Evolutionary conservation across 805 yeast genomes (phyloP).

Genomic region (Ogataea trehalophila): DNA sequence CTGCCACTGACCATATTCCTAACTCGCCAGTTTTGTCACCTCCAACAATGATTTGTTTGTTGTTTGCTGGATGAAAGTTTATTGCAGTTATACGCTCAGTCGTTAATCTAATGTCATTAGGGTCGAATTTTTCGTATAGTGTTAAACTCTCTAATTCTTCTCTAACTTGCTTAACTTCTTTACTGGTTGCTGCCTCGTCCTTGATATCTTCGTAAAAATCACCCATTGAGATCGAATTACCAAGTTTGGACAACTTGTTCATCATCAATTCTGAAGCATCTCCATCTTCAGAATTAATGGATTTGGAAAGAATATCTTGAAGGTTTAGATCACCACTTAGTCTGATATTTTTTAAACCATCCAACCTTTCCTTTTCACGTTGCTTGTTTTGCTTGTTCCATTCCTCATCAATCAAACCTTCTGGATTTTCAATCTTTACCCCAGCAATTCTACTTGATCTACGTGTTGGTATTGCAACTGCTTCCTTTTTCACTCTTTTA

Average conservation of each 20-base stretch:
- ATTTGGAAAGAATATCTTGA: slow-evolving; percentile 43
- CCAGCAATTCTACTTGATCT: slow-evolving; percentile 81
- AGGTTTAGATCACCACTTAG: slow-evolving; percentile 63
- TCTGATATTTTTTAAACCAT: slow-evolving; percentile 52
- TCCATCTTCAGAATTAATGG: slow-evolving; percentile 25
- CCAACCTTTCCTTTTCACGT: slow-evolving; percentile 23
- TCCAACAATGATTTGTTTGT: slow-evolving; percentile 62
- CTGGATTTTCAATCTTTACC: slow-evolving; percentile 39
- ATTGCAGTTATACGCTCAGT: slow-evolving; percentile 71
- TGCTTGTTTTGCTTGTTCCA: slow-evolving; percentile 34
- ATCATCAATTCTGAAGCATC: slow-evolving; percentile 24
- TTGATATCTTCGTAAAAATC: slow-evolving; percentile 60
- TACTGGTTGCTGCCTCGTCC: slow-evolving; percentile 31
- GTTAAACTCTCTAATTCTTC: slow-evolving; percentile 47
- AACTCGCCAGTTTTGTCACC: slow-evolving; percentile 88
- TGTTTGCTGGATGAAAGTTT: slow-evolving; percentile 68
- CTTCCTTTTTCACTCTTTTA: slow-evolving; percentile 23
- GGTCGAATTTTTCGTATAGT: slow-evolving; percentile 54
- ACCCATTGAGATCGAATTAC: slow-evolving; percentile 57
- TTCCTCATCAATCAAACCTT: slow-evolving; percentile 39
- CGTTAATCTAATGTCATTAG: slow-evolving; percentile 66
- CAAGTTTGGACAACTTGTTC: slow-evolving; percentile 34
- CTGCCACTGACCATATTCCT: slow-evolving; percentile 81
- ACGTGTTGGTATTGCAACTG: slow-evolving; percentile 50
- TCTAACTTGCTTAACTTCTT: slow-evolving; percentile 44